phyloP scores from a whole-genome alignment of 495 filamentous ascomycete genomes.

The Neurospora tetraspora region DNA sequence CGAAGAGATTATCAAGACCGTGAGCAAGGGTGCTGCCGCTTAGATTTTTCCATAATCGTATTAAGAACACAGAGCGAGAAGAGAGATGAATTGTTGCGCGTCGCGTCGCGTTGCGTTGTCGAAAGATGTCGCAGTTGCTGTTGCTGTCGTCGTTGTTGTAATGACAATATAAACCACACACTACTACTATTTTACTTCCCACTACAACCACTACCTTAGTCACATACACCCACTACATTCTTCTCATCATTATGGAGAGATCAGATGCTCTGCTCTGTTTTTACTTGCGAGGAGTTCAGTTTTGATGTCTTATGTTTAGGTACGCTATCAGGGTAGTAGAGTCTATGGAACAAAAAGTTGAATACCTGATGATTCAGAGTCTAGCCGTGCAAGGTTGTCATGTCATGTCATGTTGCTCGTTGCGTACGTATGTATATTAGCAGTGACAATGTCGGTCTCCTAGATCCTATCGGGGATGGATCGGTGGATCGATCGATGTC shows the following conservation, averaged over 20 bases:
- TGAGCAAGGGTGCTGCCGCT: conserved; percentile 60
- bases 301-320: not conserved
- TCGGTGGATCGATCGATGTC: not conserved
- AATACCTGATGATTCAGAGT: not conserved
- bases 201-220: not conserved
- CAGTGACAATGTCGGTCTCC: not conserved
- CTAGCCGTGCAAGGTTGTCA: not conserved
- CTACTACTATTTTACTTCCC: not conserved
- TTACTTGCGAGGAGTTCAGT: not conserved
- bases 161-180: not conserved
- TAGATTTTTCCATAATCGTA: conserved; percentile 10
- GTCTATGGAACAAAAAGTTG: not conserved
- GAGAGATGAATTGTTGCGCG: not conserved
- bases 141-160: not conserved
- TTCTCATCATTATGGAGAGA: not conserved
- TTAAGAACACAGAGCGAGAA: not conserved
- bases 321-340: not conserved
- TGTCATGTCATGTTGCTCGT: not conserved
- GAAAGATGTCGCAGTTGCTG: not conserved
- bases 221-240: not conserved
- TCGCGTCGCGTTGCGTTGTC: not conserved
- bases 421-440: not conserved
- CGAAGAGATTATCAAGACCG: conserved; percentile 63
- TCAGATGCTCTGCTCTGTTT: not conserved
- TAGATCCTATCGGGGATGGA: not conserved